Conservation (phyloP, 169 alveolate species). For the Plasmodium coatneyi region DNA sequence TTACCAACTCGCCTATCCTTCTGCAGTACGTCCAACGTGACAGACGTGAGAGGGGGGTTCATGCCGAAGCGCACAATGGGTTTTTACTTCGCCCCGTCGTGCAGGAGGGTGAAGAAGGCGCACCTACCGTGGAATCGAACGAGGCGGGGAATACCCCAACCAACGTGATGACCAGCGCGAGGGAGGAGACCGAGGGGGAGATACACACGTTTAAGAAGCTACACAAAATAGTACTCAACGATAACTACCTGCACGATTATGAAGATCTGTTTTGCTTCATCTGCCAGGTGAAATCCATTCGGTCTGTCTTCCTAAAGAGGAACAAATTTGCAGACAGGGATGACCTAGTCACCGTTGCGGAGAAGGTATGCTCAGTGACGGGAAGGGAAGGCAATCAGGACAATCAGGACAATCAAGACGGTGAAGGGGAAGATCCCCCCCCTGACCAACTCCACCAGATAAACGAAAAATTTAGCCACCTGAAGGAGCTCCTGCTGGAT, state of each 20-base stretch:
- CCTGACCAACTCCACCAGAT: conserved; percentile 13
- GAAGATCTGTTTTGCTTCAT: conserved; percentile 64
- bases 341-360: conserved; percentile 21
- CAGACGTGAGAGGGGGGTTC: not conserved
- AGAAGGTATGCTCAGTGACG: not conserved
- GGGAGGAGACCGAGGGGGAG: not conserved
- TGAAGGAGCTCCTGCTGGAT: conserved; percentile 62
- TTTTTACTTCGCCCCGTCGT: not conserved
- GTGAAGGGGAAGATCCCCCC: not conserved
- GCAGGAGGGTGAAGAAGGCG: not conserved
- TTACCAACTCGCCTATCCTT: not conserved
- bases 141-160: not conserved
- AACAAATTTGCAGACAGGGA: conserved; percentile 45
- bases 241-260: conserved; percentile 51
- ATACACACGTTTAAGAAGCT: conserved; percentile 6
- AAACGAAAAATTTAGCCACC: conserved; percentile 43
- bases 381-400: not conserved
- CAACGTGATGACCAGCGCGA: not conserved
- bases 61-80: not conserved
- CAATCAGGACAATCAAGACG: not conserved
- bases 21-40: conserved; percentile 10
- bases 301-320: conserved; percentile 34
- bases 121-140: not conserved
- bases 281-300: conserved; percentile 3
- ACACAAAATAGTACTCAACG: conserved; percentile 60